A percentile compares a stretch with the other conserved stretches of the same genome.
Conservation (phyloP, 163 green algal genomes). For the Chlorella variabilis region DNA sequence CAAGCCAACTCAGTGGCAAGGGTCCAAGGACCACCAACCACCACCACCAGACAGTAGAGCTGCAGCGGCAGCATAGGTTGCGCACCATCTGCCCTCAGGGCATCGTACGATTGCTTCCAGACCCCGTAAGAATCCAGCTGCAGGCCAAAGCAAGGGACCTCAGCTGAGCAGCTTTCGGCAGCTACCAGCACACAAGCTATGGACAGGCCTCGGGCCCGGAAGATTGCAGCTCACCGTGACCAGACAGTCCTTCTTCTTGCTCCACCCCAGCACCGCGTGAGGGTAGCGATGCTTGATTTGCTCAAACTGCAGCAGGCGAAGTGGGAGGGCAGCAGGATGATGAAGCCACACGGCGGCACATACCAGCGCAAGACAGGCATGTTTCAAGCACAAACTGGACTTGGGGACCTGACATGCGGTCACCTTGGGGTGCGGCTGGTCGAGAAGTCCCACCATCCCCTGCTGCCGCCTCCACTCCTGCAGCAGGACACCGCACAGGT, state of each 20-base stretch:
- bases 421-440: slow-evolving; percentile 19
- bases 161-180: too few relatives aligned
- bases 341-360: background rate
- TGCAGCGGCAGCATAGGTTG: background rate
- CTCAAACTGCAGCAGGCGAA: slow-evolving; percentile 8
- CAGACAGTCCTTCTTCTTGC: slow-evolving; percentile 44
- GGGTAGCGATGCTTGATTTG: slow-evolving; percentile 42
- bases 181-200: too few relatives aligned
- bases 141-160: background rate
- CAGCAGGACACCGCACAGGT: too few relatives aligned
- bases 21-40: too few relatives aligned
- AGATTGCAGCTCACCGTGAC: slow-evolving; percentile 7
- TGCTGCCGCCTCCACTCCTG: slow-evolving; percentile 18
- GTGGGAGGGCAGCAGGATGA: background rate
- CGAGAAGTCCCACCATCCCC: slow-evolving; percentile 11
- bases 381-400: too few relatives aligned
- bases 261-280: slow-evolving; percentile 31
- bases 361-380: too few relatives aligned
- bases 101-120: slow-evolving; percentile 17
- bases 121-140: slow-evolving; percentile 20
- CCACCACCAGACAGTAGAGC: too few relatives aligned
- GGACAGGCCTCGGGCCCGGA: too few relatives aligned
- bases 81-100: slow-evolving; percentile 6
- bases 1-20: too few relatives aligned
- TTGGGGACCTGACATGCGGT: too few relatives aligned